Evolutionary conservation across 257 asterid genomes (phyloP).

Genomic region (Solanum dulcamara): DNA sequence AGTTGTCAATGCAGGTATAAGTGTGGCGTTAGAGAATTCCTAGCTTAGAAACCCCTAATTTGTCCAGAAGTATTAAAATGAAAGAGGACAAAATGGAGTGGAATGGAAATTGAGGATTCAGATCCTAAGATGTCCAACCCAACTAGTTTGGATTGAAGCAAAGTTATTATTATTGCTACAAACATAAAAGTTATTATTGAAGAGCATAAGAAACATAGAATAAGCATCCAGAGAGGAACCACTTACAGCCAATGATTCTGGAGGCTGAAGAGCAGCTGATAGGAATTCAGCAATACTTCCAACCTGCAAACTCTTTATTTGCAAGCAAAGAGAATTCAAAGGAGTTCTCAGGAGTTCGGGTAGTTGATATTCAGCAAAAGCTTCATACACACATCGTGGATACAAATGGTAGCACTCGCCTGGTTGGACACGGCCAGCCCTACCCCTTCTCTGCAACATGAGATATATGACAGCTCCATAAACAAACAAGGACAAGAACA

Average conservation of each 20-base stretch:
- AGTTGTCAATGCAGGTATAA: no score
- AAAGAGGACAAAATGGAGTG: no score
- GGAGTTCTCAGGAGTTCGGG: constrained; percentile 98
- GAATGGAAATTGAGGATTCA: not conserved
- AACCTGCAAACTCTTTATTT: constrained; percentile 90
- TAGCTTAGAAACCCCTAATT: no score
- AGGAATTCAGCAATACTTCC: constrained; percentile 71
- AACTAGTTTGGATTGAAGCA: not conserved
- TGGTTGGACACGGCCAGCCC: constrained; percentile 99
- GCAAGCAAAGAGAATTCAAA: constrained; percentile 93
- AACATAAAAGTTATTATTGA: not conserved
- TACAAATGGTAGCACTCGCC: constrained; percentile 96
- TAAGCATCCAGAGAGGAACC: constrained; percentile 1
- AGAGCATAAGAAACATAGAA: not conserved
- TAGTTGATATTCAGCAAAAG: constrained; percentile 92
- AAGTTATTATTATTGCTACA: not conserved
- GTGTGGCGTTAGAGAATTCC: no score
- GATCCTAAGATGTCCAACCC: not conserved
- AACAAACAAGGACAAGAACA: not conserved
- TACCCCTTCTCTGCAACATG: constrained; percentile 84
- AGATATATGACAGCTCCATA: not conserved
- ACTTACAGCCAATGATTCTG: constrained; percentile 81
- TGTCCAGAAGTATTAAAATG: no score
- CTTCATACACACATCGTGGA: constrained; percentile 88
- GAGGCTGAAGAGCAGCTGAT: constrained; percentile 95